These are phyloP conservation scores for Stagonosporopsis tanaceti DNA, from an alignment of 2,329 filamentous ascomycete genomes.

Conservation along the genomic window DNA sequence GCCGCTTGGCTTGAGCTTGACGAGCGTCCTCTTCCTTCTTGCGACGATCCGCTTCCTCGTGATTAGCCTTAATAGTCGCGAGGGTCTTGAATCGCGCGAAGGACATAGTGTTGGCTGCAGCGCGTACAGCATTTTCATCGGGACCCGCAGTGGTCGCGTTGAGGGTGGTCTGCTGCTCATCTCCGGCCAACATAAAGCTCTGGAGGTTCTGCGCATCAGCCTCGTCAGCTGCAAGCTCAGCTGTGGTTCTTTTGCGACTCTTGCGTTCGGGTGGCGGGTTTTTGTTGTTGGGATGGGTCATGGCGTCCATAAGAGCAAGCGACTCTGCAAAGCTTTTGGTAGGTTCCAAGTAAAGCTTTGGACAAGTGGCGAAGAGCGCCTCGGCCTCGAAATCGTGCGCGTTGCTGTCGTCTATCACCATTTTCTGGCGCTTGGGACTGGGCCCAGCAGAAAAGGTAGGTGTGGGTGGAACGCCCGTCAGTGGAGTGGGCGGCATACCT, in stretches of 20 bases:
- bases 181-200: slow-evolving; percentile 89
- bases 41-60: slow-evolving; percentile 71
- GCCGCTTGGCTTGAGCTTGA: slow-evolving; percentile 49
- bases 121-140: slow-evolving; percentile 71
- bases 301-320: slow-evolving; percentile 73
- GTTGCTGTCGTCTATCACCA: slow-evolving; percentile 78
- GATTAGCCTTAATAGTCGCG: slow-evolving; percentile 80
- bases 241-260: slow-evolving; percentile 89
- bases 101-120: slow-evolving; percentile 78
- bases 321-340: slow-evolving; percentile 73
- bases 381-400: slow-evolving; percentile 78
- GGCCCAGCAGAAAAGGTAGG: slow-evolving; percentile 65
- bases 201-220: slow-evolving; percentile 88
- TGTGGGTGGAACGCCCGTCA: slow-evolving; percentile 62
- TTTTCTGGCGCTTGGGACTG: slow-evolving; percentile 75
- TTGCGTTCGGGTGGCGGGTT: slow-evolving; percentile 83
- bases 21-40: slow-evolving; percentile 60
- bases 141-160: slow-evolving; percentile 65
- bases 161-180: slow-evolving; percentile 76
- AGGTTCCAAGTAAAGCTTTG: slow-evolving; percentile 79
- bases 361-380: slow-evolving; percentile 75
- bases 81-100: slow-evolving; percentile 94
- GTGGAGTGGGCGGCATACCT: slow-evolving; percentile 73
- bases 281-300: slow-evolving; percentile 80
- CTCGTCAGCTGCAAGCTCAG: slow-evolving; percentile 94